A percentile compares a stretch with the other conserved stretches of the same genome.
Evolutionary conservation across 2,329 filamentous ascomycete genomes (phyloP).

Genomic region (Raffaelea ambrosiae): DNA sequence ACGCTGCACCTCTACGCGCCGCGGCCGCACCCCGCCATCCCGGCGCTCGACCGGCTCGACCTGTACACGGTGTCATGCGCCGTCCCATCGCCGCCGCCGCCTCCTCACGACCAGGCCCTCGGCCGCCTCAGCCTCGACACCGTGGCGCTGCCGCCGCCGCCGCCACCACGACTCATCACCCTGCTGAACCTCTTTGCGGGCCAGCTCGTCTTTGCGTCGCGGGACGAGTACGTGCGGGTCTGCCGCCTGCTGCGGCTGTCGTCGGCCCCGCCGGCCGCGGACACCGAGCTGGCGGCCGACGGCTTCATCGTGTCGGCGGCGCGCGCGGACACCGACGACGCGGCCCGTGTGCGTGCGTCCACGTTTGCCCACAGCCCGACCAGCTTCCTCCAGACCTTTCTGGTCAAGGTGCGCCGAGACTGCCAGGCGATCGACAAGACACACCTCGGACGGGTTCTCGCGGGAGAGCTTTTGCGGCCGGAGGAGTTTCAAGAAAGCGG

Average conservation of each 20-base stretch:
- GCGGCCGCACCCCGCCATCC: constrained; percentile 26
- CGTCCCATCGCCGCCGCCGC: too few relatives aligned
- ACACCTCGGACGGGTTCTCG: too few relatives aligned
- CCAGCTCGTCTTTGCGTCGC: constrained; percentile 52
- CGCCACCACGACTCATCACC: constrained; percentile 22
- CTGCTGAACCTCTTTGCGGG: constrained; percentile 60
- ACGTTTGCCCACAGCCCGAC: constrained; percentile 22
- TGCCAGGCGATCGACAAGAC: constrained; percentile 30
- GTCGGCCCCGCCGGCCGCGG: constrained; percentile 11
- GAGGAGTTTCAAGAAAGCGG: too few relatives aligned
- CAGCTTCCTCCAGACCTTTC: constrained; percentile 26
- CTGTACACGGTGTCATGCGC: constrained; percentile 37
- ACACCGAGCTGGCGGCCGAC: constrained; percentile 3
- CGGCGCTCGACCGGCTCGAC: constrained; percentile 34
- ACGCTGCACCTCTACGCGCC: constrained; percentile 44
- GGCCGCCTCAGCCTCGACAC: too few relatives aligned
- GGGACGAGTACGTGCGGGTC: constrained; percentile 42
- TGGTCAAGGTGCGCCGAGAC: constrained; percentile 26
- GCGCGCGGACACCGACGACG: constrained; percentile 5
- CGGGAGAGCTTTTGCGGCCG: too few relatives aligned
- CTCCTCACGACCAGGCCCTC: too few relatives aligned
- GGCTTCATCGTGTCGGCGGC: constrained; percentile 18
- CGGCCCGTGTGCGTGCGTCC: background rate
- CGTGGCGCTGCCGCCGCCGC: constrained; percentile 1
- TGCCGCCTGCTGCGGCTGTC: constrained; percentile 45